These are phyloP conservation scores for Fusarium vanettenii DNA, from an alignment of 2,329 filamentous ascomycete species.

Conservation along the genomic window DNA sequence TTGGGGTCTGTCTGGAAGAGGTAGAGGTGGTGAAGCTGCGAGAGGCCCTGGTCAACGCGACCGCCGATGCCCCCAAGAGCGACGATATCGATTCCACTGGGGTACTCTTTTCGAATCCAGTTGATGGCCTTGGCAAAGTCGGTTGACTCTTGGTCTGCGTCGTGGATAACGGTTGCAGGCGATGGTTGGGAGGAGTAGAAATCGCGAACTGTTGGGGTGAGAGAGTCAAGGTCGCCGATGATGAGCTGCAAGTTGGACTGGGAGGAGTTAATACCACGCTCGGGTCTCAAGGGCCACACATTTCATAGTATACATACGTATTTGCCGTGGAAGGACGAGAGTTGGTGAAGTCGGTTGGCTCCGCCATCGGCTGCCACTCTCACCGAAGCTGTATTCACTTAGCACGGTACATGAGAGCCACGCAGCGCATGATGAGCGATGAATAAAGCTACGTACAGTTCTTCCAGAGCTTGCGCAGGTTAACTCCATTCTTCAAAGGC, in stretches of 20 bases:
- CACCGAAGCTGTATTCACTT: conserved; percentile 63
- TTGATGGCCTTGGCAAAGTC: conserved; percentile 88
- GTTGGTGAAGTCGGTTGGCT: conserved; percentile 77
- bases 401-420: conserved; percentile 22
- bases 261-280: conserved; percentile 9
- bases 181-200: conserved; percentile 70
- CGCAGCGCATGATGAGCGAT: neutral
- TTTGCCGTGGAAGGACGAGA: conserved; percentile 56
- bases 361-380: conserved; percentile 91
- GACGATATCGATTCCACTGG: conserved; percentile 70
- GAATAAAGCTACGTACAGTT: conserved; percentile 53
- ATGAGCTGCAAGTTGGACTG: conserved; percentile 76
- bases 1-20: conserved; percentile 65
- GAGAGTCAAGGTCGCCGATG: conserved; percentile 91
- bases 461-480: conserved; percentile 62
- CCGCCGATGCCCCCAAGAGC: conserved; percentile 88
- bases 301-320: conserved; percentile 51
- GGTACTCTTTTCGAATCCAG: conserved; percentile 61
- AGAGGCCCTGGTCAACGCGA: conserved; percentile 91
- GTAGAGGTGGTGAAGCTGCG: conserved; percentile 87
- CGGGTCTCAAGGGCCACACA: neutral
- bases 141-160: conserved; percentile 86
- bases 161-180: conserved; percentile 71
- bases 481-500: conserved; percentile 58
- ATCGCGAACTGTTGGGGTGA: conserved; percentile 69